These are phyloP conservation scores for Metrosideros polymorpha DNA, from an alignment of 441 rosid genomes.

Conservation along the genomic window DNA sequence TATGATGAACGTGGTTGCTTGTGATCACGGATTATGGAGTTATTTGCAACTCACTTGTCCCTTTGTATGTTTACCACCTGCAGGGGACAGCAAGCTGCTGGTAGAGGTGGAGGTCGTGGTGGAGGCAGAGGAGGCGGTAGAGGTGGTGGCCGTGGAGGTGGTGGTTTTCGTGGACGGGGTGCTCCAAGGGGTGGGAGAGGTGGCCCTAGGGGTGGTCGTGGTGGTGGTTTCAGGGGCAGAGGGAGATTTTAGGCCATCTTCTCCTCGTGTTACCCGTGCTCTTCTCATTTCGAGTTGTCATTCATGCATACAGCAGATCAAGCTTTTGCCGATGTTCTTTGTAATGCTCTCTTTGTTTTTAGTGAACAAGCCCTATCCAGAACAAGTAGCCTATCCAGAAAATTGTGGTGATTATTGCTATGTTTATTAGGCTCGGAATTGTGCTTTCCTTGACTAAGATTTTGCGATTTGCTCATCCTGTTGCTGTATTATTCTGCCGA, in stretches of 20 bases:
- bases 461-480: not conserved
- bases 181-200: slow-evolving; percentile 67
- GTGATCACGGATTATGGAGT: not conserved
- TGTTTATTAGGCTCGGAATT: not conserved
- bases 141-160: slow-evolving; percentile 29
- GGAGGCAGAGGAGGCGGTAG: slow-evolving; percentile 40
- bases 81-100: slow-evolving; percentile 38
- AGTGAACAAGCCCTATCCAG: not conserved
- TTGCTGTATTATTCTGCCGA: not conserved
- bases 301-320: slow-evolving; percentile 5
- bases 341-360: not conserved
- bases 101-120: slow-evolving; percentile 50
- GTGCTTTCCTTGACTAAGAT: not conserved
- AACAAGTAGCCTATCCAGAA: not conserved
- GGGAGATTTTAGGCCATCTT: slow-evolving; percentile 42
- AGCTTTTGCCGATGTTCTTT: not conserved
- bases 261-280: slow-evolving; percentile 12
- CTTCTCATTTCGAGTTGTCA: slow-evolving; percentile 1
- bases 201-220: slow-evolving; percentile 52
- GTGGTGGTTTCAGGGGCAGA: slow-evolving; percentile 80
- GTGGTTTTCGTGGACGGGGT: slow-evolving; percentile 58
- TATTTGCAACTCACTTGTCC: not conserved
- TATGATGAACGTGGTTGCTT: not conserved
- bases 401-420: not conserved
- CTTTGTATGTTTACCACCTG: not conserved